Conservation (phyloP, 768 basidiomycete genomes). For the Podaxis sp. region DNA sequence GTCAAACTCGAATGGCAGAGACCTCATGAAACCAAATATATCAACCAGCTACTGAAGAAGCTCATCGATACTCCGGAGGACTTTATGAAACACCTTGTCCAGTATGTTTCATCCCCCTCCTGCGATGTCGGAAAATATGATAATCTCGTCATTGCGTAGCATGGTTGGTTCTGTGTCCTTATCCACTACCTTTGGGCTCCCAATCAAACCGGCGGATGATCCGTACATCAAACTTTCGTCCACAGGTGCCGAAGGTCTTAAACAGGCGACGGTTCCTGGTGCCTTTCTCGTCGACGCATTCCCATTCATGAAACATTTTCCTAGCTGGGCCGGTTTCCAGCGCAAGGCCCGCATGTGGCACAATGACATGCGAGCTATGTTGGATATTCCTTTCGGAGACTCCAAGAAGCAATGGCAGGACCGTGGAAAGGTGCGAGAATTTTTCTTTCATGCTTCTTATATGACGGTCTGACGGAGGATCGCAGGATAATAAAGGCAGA, state of each 20-base stretch:
- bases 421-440: slow-evolving; percentile 14
- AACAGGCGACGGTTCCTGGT: slow-evolving; percentile 45
- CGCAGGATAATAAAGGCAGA: neutral
- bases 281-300: slow-evolving; percentile 40
- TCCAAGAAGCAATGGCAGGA: slow-evolving; percentile 31
- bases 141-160: neutral
- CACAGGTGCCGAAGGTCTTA: slow-evolving; percentile 47
- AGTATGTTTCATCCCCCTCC: neutral
- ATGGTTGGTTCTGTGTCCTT: slow-evolving; percentile 15
- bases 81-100: slow-evolving; percentile 21
- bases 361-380: slow-evolving; percentile 32
- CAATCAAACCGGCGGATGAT: slow-evolving; percentile 26
- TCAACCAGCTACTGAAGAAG: slow-evolving; percentile 24
- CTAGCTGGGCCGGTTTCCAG: slow-evolving; percentile 53
- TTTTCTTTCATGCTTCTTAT: neutral
- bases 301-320: slow-evolving; percentile 40
- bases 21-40: slow-evolving; percentile 21
- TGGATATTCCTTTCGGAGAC: slow-evolving; percentile 38
- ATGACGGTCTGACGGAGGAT: neutral
- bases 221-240: slow-evolving; percentile 50
- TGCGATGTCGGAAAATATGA: slow-evolving; percentile 1
- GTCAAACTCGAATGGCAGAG: slow-evolving; percentile 23
- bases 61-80: slow-evolving; percentile 27
- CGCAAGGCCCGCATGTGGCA: slow-evolving; percentile 37
- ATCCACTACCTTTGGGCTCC: slow-evolving; percentile 8